Conservation (phyloP, 192 early-diverging fungal genomes). For the Podila minutissima region DNA sequence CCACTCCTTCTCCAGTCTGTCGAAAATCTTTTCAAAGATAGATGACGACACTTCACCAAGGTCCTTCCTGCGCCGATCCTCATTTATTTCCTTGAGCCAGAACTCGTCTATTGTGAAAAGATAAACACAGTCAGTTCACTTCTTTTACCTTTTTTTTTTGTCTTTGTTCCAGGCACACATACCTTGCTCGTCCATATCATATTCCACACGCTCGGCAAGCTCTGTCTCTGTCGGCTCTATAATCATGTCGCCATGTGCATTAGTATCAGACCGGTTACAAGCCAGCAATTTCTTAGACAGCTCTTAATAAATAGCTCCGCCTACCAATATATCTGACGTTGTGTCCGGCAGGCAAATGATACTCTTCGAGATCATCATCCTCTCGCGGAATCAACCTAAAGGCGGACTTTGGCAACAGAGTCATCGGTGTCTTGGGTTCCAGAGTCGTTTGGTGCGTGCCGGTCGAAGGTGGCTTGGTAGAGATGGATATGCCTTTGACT, state of each 20-base stretch:
- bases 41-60: conserved; percentile 62
- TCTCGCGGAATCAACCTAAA: conserved; percentile 49
- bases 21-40: conserved; percentile 89
- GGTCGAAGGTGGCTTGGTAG: not conserved
- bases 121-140: not conserved
- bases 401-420: conserved; percentile 55
- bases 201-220: conserved; percentile 79
- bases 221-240: conserved; percentile 69
- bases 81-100: conserved; percentile 81
- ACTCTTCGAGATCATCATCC: conserved; percentile 50
- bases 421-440: conserved; percentile 31
- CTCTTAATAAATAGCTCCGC: not conserved
- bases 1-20: conserved; percentile 96
- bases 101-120: conserved; percentile 62
- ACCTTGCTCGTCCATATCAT: conserved; percentile 99
- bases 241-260: not conserved
- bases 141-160: not conserved
- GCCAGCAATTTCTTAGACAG: no score
- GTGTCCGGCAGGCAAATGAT: conserved; percentile 71
- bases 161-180: not conserved
- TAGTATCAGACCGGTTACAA: no score
- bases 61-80: conserved; percentile 63
- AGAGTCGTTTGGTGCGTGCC: conserved; percentile 6
- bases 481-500: not conserved
- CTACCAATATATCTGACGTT: conserved; percentile 77